Base-by-base conservation (phyloP, 2,329 filamentous ascomycete species). In the Claviceps spartinae region DNA sequence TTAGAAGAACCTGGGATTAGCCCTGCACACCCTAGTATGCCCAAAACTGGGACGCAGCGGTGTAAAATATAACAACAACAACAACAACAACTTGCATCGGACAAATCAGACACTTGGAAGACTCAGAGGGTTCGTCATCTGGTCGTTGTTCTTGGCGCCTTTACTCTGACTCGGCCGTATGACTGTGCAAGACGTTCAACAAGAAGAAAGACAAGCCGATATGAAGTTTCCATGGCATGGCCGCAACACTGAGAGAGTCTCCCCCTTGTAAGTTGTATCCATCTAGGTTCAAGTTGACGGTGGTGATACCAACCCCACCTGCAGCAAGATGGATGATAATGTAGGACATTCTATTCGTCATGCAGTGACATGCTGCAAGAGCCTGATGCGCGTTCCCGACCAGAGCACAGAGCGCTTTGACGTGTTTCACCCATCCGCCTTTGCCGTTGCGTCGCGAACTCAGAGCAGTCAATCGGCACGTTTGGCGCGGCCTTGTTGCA, bases 331-430 rank as follows among this genome's bases (percentile, higher is more conserved):
- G 49, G 43, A 46, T 50, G 49, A 42, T 26, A 24, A 46, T 50
- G 49, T 43, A 26, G 49, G 18, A 43, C 9, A 47, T 43, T 18
- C 9, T 44, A 34, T 40, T 44, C 38, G 46, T 34, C 40, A 34
- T 38, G 48, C 52, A 20, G 52, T 53, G 48, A 48, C 48, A 37
- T 50, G 48, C 52, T 18, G 18, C 18, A 22, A 24, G 37, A 38
- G 37, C 52, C 22, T 50, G 48, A 26, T 8, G 11, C 9, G 41
- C 26, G 48, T 26, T 34, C n/a, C 49, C 20, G 30, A 38, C 44
- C 52, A 53, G 42, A 18, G 43, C 26, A 16, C 30, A 40, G 26
- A 50, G 48, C 52, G 48, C 52, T 48, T 48, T 50, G 52, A 50
- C 43, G 16, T 53, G 52, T 50, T 40, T 53, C 48, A 48, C 41